Percentiles rank a stretch among this genome's conserved stretches.
phyloP scores from a whole-genome alignment of 495 filamentous ascomycete genomes.

The Penicillium verhagenii region DNA sequence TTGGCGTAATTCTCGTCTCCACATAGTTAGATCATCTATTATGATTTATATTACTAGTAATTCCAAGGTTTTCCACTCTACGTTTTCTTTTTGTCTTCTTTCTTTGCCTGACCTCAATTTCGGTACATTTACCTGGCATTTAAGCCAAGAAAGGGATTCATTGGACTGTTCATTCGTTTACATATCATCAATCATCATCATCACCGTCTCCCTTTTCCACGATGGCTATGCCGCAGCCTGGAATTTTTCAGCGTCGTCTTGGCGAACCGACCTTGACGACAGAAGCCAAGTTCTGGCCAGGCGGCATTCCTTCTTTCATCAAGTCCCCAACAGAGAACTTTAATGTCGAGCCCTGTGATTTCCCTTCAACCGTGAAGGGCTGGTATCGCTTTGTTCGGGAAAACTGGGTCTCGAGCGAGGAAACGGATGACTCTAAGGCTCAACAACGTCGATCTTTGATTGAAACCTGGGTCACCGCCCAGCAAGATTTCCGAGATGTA shows the following conservation, averaged over 20 bases:
- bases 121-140: background rate
- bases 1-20: too few relatives aligned
- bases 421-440: background rate
- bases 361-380: background rate
- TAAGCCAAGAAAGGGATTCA: background rate
- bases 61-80: too few relatives aligned
- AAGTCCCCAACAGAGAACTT: background rate
- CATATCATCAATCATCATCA: background rate
- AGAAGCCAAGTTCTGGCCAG: background rate
- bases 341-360: background rate
- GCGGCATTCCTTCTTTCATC: background rate
- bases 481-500: slow-evolving; percentile 1
- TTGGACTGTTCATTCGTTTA: background rate
- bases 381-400: background rate
- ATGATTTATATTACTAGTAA: too few relatives aligned
- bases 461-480: background rate
- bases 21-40: too few relatives aligned
- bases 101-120: background rate
- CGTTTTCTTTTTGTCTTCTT: background rate
- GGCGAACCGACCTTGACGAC: background rate
- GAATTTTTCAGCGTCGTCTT: background rate
- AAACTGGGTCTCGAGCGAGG: background rate
- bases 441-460: background rate
- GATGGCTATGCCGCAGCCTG: background rate
- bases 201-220: background rate